Conservation (phyloP, 2,329 filamentous ascomycete species). For the Cyphellophora europaea region DNA sequence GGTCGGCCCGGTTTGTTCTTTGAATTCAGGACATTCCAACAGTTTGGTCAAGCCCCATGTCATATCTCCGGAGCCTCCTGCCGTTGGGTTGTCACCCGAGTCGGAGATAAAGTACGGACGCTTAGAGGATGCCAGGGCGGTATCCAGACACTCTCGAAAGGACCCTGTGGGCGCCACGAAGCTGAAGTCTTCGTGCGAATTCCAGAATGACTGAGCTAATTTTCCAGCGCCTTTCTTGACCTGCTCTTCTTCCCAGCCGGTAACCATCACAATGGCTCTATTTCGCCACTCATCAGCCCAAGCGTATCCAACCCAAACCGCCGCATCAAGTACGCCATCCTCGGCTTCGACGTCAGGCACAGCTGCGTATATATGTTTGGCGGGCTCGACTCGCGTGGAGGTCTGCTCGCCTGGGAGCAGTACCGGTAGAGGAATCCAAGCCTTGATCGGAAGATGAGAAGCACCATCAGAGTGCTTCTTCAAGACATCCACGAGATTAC, state of each 20-base stretch:
- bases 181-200: slow-evolving; percentile 35
- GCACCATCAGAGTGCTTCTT: slow-evolving; percentile 7
- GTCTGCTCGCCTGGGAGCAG: slow-evolving; percentile 47
- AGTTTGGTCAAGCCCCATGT: slow-evolving; percentile 42
- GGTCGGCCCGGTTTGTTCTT: slow-evolving; percentile 24
- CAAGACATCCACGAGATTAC: slow-evolving; percentile 37
- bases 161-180: slow-evolving; percentile 45
- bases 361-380: slow-evolving; percentile 40
- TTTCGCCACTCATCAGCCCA: slow-evolving; percentile 49
- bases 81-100: slow-evolving; percentile 47
- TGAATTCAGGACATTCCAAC: slow-evolving; percentile 37
- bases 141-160: slow-evolving; percentile 38
- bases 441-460: slow-evolving; percentile 33
- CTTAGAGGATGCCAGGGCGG: slow-evolving; percentile 29
- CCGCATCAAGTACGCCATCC: slow-evolving; percentile 39
- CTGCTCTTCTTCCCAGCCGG: slow-evolving; percentile 37
- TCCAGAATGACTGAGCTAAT: slow-evolving; percentile 41
- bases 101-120: slow-evolving; percentile 47
- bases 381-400: slow-evolving; percentile 44
- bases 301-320: slow-evolving; percentile 48
- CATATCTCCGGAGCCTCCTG: slow-evolving; percentile 45
- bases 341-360: slow-evolving; percentile 34
- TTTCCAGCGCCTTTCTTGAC: slow-evolving; percentile 33
- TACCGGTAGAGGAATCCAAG: slow-evolving; percentile 44
- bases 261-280: slow-evolving; percentile 40